These are phyloP conservation scores for Volvox carteri DNA, from an alignment of 163 green algal species.

Conservation along the genomic window DNA sequence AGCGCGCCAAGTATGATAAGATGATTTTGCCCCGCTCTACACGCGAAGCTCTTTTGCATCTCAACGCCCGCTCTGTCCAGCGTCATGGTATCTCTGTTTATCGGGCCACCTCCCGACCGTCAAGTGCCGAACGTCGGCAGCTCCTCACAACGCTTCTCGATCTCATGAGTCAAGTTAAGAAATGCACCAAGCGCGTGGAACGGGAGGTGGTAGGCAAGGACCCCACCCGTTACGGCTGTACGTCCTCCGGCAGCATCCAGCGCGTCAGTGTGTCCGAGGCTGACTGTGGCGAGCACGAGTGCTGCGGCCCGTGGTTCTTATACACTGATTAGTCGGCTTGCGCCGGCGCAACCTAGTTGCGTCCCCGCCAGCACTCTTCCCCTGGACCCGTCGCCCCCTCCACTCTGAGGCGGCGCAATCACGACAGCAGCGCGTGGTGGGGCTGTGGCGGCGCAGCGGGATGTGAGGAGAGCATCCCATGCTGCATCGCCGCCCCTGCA, in stretches of 20 bases:
- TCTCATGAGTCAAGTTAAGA: conserved; percentile 29
- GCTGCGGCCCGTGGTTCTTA: conserved; percentile 47
- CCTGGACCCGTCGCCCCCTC: no score
- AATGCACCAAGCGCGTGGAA: conserved; percentile 35
- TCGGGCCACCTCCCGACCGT: background rate
- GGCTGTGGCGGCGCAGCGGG: no score
- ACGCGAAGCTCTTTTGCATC: conserved; percentile 23
- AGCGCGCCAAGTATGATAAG: conserved; percentile 71
- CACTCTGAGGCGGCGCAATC: no score
- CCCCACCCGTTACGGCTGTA: background rate
- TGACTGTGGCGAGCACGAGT: conserved; percentile 30
- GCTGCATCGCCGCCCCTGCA: no score
- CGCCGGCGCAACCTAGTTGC: no score
- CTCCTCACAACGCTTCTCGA: conserved; percentile 13
- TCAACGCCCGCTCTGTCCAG: conserved; percentile 28
- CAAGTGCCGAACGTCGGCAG: background rate
- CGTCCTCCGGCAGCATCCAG: background rate
- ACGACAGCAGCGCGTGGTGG: no score
- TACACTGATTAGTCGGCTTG: background rate
- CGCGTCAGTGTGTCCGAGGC: background rate
- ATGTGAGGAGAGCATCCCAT: no score
- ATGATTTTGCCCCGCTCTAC: conserved; percentile 37
- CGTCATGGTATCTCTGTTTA: conserved; percentile 15
- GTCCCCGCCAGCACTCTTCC: no score
- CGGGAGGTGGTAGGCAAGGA: conserved; percentile 36